Evolutionary conservation across 306 rosid species (phyloP), one percentile per base, ranked within the genome.

Genomic region (Gastrolobium bilobum): DNA sequence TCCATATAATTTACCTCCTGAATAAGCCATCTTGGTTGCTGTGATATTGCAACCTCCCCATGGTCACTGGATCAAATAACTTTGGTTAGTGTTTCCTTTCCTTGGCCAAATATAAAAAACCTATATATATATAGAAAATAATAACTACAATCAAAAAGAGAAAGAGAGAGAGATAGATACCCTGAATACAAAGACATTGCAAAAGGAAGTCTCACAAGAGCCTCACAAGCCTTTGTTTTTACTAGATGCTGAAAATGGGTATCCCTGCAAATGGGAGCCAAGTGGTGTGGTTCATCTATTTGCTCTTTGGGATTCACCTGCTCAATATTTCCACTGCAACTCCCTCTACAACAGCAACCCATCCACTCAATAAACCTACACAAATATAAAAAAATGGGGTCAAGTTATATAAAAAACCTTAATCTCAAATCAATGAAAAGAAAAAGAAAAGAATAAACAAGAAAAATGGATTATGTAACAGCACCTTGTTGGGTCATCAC

Each of bases 311-410:
- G 47, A 37, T 59, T 50, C 9, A 10, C 72, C 50, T n/a, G 9
- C 9, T 59, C 82, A 71, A 3, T 68, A 31, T 61, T 68, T 9
- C 84, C 88, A 42, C 43, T 10, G 46, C 71, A 52, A 46, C 76
- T 69, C 13, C 97, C 96, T 14, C 88, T 73, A 71, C 98, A 89
- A 33, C 96, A 90, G 85, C 98, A 94, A 74, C 83, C 97, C 82
- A 88, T 29, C 94, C 92, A 89, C 54, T 94, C 92, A 71, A 90
- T 74, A 53, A 88, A 92, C 83, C 97, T 92, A 61, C 31, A 65
- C 29, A 82, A 73, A 4, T 1, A 0, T 0, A 47, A 4, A 46
- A 39, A 72, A 58, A 20, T 20, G 15, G 5, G 59, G 50, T 8
- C n/a, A 26, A 31, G 10, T 54, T 57, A 33, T 40, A 63, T 63